phyloP scores from a whole-genome alignment of 1,284 basidiomycete genomes.

The Hortiboletus rubellus region DNA sequence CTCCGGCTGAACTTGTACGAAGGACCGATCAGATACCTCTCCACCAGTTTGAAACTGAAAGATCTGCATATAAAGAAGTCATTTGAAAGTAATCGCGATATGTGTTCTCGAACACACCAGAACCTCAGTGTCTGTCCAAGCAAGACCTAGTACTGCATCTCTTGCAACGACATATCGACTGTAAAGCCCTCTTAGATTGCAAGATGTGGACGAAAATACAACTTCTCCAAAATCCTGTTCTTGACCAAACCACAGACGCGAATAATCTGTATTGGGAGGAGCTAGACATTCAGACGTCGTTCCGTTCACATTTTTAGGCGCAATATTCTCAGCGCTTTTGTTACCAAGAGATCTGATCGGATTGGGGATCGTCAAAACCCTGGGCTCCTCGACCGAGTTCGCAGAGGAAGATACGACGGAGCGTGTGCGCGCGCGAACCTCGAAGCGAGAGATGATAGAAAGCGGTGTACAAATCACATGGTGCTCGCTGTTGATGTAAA shows the following conservation, averaged over 20 bases:
- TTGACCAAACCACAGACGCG: slow-evolving; percentile 28
- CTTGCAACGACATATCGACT: slow-evolving; percentile 24
- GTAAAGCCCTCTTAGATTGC: slow-evolving; percentile 18
- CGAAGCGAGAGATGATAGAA: slow-evolving; percentile 30
- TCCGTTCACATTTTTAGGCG: slow-evolving; percentile 21
- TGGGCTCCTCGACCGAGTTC: slow-evolving; percentile 25
- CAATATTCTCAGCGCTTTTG: slow-evolving; percentile 35
- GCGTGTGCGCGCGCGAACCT: slow-evolving; percentile 12
- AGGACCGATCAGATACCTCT: not conserved
- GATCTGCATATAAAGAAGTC: slow-evolving; percentile 8
- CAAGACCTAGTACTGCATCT: slow-evolving; percentile 25
- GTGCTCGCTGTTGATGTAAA: slow-evolving; percentile 24
- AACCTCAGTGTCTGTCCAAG: slow-evolving; percentile 33
- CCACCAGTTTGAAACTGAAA: slow-evolving; percentile 24
- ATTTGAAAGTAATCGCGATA: not conserved
- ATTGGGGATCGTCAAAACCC: slow-evolving; percentile 45
- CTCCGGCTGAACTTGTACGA: slow-evolving; percentile 18
- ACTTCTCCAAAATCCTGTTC: slow-evolving; percentile 24
- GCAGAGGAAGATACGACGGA: slow-evolving; percentile 22
- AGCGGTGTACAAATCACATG: slow-evolving; percentile 37
- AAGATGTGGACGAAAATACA: slow-evolving; percentile 20
- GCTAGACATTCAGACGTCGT: not conserved
- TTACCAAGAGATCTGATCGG: slow-evolving; percentile 54
- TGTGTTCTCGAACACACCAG: slow-evolving; percentile 16
- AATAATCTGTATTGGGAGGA: slow-evolving; percentile 15